Evolutionary conservation across 2,329 filamentous ascomycete species (phyloP).

Genomic region (Phialophora verrucosa): DNA sequence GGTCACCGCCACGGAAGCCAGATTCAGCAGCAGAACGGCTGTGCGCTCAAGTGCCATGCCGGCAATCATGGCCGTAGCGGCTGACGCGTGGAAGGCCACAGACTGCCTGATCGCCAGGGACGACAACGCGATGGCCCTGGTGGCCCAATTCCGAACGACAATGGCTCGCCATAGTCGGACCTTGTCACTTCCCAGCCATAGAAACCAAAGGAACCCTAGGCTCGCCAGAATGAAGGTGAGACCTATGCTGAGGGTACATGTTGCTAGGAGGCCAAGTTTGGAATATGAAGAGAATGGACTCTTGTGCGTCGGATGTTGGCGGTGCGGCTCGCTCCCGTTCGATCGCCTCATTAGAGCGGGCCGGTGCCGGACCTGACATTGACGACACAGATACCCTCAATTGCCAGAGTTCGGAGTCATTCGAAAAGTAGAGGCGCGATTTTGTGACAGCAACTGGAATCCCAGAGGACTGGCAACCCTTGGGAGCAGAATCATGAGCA

Average conservation of each 20-base stretch:
- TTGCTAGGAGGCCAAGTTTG: constrained; percentile 9
- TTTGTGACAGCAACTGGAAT: no score
- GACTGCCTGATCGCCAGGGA: constrained; percentile 8
- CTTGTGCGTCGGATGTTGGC: no score
- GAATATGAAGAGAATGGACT: not conserved
- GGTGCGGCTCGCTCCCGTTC: no score
- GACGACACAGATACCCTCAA: no score
- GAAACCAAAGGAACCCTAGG: constrained; percentile 15
- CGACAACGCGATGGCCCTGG: constrained; percentile 5
- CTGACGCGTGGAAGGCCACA: constrained; percentile 8
- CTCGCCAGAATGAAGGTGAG: constrained; percentile 10
- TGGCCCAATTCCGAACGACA: not conserved
- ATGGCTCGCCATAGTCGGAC: constrained; percentile 9
- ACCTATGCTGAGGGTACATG: constrained; percentile 9
- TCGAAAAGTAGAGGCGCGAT: no score
- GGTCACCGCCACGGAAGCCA: constrained; percentile 12
- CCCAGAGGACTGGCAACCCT: no score
- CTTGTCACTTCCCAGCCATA: constrained; percentile 10
- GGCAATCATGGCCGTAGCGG: constrained; percentile 15
- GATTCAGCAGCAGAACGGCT: constrained; percentile 8
- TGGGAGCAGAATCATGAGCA: no score
- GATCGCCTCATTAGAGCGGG: no score
- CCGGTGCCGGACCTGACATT: no score
- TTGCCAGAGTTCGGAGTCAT: no score
- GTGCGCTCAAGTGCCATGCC: constrained; percentile 11